Percentiles rank a stretch among this genome's conserved stretches.
These are phyloP conservation scores for Geranium incanum DNA, from an alignment of 441 rosid genomes.

Conservation along the genomic window DNA sequence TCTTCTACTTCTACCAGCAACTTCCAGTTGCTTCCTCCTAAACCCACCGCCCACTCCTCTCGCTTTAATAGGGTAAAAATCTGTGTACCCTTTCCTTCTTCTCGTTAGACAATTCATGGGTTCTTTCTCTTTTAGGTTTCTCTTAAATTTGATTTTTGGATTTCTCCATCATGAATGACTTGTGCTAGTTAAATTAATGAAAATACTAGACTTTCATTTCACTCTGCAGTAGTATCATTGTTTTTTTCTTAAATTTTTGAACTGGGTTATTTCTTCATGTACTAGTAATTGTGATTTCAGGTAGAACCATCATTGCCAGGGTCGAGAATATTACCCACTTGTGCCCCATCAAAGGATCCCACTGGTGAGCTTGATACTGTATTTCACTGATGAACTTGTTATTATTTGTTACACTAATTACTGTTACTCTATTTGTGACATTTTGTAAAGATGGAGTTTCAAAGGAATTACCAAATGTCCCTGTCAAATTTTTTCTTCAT, in stretches of 20 bases:
- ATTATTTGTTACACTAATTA: neutral
- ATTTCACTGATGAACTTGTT: neutral
- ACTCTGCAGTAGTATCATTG: neutral
- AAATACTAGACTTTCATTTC: neutral
- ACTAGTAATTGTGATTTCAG: slow-evolving; percentile 25
- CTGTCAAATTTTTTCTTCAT: slow-evolving; percentile 61
- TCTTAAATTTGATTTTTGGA: neutral
- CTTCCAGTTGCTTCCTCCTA: neutral
- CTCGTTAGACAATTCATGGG: neutral
- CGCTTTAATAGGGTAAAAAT: neutral
- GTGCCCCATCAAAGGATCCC: slow-evolving; percentile 21
- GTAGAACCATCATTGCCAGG: slow-evolving; percentile 27
- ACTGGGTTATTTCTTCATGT: neutral
- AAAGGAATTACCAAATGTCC: slow-evolving; percentile 38
- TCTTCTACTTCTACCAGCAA: neutral
- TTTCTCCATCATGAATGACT: neutral
- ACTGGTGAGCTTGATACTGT: slow-evolving; percentile 35
- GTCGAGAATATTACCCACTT: slow-evolving; percentile 29
- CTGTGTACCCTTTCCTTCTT: neutral
- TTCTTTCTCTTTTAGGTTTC: neutral
- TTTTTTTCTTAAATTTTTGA: neutral
- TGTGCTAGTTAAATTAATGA: neutral
- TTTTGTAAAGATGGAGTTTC: slow-evolving; percentile 28
- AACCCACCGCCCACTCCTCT: slow-evolving; percentile 8
- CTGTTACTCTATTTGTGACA: neutral